Conservation (phyloP, 1,284 basidiomycete species). For the Kalmanozyma brasiliensis region DNA sequence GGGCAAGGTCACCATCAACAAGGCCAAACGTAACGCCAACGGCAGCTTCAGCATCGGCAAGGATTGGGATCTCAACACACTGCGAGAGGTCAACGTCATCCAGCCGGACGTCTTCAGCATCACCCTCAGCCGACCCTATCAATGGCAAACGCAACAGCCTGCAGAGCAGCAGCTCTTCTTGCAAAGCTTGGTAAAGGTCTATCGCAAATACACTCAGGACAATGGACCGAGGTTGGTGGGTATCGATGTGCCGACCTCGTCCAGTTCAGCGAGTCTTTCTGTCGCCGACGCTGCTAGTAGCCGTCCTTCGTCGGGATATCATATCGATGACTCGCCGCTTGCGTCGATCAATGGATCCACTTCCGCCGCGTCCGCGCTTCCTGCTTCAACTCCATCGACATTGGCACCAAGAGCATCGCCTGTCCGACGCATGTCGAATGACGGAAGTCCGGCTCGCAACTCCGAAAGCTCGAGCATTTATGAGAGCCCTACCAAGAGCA, state of each 20-base stretch:
- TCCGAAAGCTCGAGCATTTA: slow-evolving; percentile 9
- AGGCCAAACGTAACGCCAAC: slow-evolving; percentile 94
- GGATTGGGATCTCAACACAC: slow-evolving; percentile 88
- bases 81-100: slow-evolving; percentile 80
- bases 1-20: slow-evolving; percentile 72
- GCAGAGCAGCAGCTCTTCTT: slow-evolving; percentile 60
- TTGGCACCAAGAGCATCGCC: slow-evolving; percentile 1
- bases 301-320: slow-evolving; percentile 15
- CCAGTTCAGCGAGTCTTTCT: slow-evolving; percentile 4
- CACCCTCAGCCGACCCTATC: slow-evolving; percentile 58
- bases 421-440: slow-evolving; percentile 8
- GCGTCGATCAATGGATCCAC: slow-evolving; percentile 20
- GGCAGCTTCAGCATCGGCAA: slow-evolving; percentile 96
- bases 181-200: slow-evolving; percentile 56
- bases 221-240: slow-evolving; percentile 47
- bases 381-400: slow-evolving; percentile 7
- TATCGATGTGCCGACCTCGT: slow-evolving; percentile 35
- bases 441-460: slow-evolving; percentile 1
- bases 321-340: slow-evolving; percentile 22
- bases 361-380: slow-evolving; percentile 5
- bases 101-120: slow-evolving; percentile 60
- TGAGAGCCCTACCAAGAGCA: slow-evolving; percentile 25
- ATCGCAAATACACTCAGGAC: slow-evolving; percentile 57
- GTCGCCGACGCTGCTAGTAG: slow-evolving; percentile 31
- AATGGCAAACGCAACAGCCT: slow-evolving; percentile 62